These are phyloP conservation scores for Ophiostoma tasmaniense DNA, from an alignment of 2,329 filamentous ascomycete species.

Conservation along the genomic window DNA sequence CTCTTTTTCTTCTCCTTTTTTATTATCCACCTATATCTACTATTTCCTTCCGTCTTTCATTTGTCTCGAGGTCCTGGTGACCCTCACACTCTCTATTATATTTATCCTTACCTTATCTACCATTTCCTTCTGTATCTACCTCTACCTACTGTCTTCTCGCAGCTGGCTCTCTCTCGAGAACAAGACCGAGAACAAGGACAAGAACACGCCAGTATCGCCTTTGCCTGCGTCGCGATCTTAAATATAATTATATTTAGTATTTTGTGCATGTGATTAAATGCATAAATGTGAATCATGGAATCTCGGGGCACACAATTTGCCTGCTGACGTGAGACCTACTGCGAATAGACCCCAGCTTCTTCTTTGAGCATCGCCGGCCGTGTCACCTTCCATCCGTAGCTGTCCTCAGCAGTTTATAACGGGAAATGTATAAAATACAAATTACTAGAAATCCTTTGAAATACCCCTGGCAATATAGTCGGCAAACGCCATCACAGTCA, in stretches of 20 bases:
- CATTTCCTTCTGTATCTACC: too few species aligned
- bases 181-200: not conserved
- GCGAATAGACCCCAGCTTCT: too few species aligned
- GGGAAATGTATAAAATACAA: too few species aligned
- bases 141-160: not conserved
- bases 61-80: too few species aligned
- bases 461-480: slow-evolving; percentile 51
- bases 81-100: too few species aligned
- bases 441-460: not conserved
- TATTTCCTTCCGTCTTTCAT: too few species aligned
- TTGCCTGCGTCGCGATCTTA: not conserved
- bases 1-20: not conserved
- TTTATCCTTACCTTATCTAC: too few species aligned
- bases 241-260: too few species aligned
- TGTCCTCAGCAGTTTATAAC: too few species aligned
- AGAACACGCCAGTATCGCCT: slow-evolving; percentile 3
- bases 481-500: slow-evolving; percentile 64
- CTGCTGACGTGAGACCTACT: not conserved
- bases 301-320: not conserved
- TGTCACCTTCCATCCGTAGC: not conserved
- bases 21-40: not conserved
- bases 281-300: too few species aligned
- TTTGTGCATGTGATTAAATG: not conserved
- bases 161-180: not conserved
- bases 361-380: not conserved